Evolutionary conservation across 2,329 filamentous ascomycete species (phyloP).

Genomic region (Trichoderma atroviride): DNA sequence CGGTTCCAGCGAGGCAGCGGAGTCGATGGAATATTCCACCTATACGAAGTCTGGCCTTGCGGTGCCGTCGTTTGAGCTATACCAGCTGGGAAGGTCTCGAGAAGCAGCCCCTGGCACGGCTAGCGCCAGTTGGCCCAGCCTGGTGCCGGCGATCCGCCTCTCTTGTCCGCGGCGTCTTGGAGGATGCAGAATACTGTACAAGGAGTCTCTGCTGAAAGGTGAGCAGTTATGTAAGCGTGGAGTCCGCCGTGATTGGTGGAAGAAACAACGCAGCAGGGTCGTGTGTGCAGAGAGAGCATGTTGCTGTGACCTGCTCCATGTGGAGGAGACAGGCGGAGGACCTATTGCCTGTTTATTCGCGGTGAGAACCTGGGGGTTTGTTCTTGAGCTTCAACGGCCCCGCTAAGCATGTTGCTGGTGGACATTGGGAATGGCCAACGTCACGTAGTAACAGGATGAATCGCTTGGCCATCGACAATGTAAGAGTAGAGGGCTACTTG

Average conservation of each 20-base stretch:
- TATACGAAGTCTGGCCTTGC: constrained; percentile 5
- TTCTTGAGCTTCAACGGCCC: neutral
- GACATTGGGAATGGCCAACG: neutral
- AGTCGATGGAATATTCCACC: constrained; percentile 24
- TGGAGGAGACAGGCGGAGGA: neutral
- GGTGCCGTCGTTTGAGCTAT: constrained; percentile 11
- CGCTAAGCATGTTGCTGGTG: neutral
- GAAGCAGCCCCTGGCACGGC: constrained; percentile 5
- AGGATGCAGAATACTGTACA: neutral
- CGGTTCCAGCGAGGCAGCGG: neutral
- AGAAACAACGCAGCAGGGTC: constrained; percentile 1
- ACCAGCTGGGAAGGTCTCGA: constrained; percentile 20
- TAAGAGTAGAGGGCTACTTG: neutral
- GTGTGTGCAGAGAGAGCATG: neutral
- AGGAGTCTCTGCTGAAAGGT: neutral
- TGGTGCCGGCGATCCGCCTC: constrained; percentile 9
- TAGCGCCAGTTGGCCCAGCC: constrained; percentile 2
- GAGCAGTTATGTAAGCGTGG: neutral
- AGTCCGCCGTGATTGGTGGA: constrained; percentile 8
- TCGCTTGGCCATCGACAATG: neutral
- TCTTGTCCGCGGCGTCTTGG: neutral
- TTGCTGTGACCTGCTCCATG: constrained; percentile 8
- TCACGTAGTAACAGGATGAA: neutral
- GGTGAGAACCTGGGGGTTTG: constrained; percentile 2
- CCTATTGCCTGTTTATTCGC: neutral